Percentiles rank a stretch among this genome's conserved stretches.
phyloP scores from a whole-genome alignment of 2,329 filamentous ascomycete species.

The Epichloe uncinata region DNA sequence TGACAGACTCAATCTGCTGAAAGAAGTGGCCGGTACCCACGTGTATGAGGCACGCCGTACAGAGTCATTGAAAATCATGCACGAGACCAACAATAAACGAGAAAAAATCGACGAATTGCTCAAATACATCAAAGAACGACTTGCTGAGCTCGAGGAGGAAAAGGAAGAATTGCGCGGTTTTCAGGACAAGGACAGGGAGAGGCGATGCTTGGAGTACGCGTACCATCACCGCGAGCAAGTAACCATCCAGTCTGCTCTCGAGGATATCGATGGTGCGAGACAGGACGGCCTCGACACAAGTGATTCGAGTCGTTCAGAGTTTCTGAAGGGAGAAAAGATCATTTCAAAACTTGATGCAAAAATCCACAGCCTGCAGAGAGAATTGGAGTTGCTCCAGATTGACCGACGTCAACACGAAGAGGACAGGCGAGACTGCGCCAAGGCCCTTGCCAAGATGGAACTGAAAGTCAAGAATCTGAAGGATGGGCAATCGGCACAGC shows the following conservation, averaged over 20 bases:
- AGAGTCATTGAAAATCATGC: conserved; percentile 93
- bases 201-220: conserved; percentile 85
- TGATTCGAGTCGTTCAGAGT: conserved; percentile 64
- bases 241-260: conserved; percentile 64
- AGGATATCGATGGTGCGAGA: conserved; percentile 69
- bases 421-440: conserved; percentile 72
- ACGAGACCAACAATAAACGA: conserved; percentile 88
- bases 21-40: conserved; percentile 96
- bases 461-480: conserved; percentile 68
- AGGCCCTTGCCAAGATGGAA: conserved; percentile 71
- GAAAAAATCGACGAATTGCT: conserved; percentile 89
- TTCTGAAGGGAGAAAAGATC: conserved; percentile 65
- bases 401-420: conserved; percentile 82
- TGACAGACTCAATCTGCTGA: conserved; percentile 76
- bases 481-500: conserved; percentile 69
- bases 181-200: conserved; percentile 88
- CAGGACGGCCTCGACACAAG: conserved; percentile 74
- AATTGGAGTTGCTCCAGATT: conserved; percentile 71
- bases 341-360: conserved; percentile 65
- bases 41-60: conserved; percentile 87
- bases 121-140: conserved; percentile 79
- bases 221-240: conserved; percentile 84
- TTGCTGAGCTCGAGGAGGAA: conserved; percentile 86
- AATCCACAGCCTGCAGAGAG: conserved; percentile 66
- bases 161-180: conserved; percentile 91